Base-by-base conservation (phyloP, 2,329 filamentous ascomycete genomes). In the Xylariaceae sp. region DNA sequence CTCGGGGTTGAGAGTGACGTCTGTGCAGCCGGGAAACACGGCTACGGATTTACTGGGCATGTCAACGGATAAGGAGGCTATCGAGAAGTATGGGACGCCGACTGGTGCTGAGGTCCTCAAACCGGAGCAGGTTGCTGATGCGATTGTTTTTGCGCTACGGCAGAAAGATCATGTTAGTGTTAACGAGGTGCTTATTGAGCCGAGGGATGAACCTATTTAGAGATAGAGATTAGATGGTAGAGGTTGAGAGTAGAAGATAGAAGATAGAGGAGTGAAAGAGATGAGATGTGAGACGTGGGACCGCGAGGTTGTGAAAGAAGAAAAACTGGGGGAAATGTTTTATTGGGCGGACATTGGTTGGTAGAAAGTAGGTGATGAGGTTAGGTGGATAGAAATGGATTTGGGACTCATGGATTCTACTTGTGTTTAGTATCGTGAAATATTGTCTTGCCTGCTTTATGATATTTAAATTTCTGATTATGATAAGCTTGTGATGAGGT, bases 101-200 rank as follows among this genome's bases (percentile, higher is more conserved):
- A 79, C 83, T 2, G 89, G 88, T 0, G 88, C 88, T 1, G 84
- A 87, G 76, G 85, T 92, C 1, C 71, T 93, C n/a, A 80, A 87
- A 58, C 75, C 88, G 0, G 81, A 84, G 45, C 88, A 93, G 68
- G 84, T 92, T 13, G 89, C 89, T 0, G 77, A 75, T 11, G 80
- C 86, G 11, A 89, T 93, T 63, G 76, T 91, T 4, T 91, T 86
- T 69, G 89, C 89, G 1, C 73, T 93, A 16, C 80, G 80, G 54
- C 87, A 91, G 74, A 88, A 88, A 0, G 76, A 81, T 48, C 85
- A 92, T 71, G 88, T 92, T 41, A 82, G 87, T 39, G 85, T 93
- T 1, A 93, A 93, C 59, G 89, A 93, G 73, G 79, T 93, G 4
- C 67, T 93, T 67, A 88, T 93, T 66, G 87, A 90, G 74, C 87